phyloP scores from a whole-genome alignment of 805 yeast genomes.

The Crinitomyces ghanaensis region DNA sequence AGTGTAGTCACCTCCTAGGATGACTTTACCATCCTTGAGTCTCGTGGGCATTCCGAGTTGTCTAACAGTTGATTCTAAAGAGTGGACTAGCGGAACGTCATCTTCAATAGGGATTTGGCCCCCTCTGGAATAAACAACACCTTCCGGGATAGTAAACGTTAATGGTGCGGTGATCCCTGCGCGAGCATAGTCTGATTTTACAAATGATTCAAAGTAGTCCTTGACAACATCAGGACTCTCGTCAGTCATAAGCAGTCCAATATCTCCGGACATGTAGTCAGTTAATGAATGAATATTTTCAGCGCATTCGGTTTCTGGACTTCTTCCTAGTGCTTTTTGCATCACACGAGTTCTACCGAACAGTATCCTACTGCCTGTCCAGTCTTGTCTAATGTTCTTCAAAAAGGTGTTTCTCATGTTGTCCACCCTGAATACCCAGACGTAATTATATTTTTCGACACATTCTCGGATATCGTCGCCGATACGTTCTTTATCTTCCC shows the following conservation, averaged over 20 bases:
- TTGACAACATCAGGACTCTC: conserved; percentile 82
- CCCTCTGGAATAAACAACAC: conserved; percentile 88
- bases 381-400: conserved; percentile 83
- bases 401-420: conserved; percentile 93
- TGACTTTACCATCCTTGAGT: conserved; percentile 80
- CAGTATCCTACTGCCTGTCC: conserved; percentile 82
- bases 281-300: conserved; percentile 68
- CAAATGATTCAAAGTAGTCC: conserved; percentile 72
- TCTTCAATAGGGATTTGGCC: conserved; percentile 85
- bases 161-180: conserved; percentile 80
- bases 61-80: conserved; percentile 87
- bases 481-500: conserved; percentile 80
- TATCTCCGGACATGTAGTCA: conserved; percentile 56
- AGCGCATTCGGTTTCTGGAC: conserved; percentile 80
- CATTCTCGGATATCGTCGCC: conserved; percentile 83
- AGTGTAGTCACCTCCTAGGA: conserved; percentile 58
- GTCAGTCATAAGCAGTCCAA: conserved; percentile 82
- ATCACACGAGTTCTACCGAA: conserved; percentile 90
- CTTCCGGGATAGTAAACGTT: conserved; percentile 77
- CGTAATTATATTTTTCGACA: conserved; percentile 63
- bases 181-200: conserved; percentile 75
- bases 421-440: conserved; percentile 77
- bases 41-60: conserved; percentile 85
- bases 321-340: conserved; percentile 83
- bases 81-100: conserved; percentile 93